Percentiles rank a stretch among this genome's conserved stretches.
Conservation (phyloP, 2,329 filamentous ascomycete species). For the Grosmannia huntii region DNA sequence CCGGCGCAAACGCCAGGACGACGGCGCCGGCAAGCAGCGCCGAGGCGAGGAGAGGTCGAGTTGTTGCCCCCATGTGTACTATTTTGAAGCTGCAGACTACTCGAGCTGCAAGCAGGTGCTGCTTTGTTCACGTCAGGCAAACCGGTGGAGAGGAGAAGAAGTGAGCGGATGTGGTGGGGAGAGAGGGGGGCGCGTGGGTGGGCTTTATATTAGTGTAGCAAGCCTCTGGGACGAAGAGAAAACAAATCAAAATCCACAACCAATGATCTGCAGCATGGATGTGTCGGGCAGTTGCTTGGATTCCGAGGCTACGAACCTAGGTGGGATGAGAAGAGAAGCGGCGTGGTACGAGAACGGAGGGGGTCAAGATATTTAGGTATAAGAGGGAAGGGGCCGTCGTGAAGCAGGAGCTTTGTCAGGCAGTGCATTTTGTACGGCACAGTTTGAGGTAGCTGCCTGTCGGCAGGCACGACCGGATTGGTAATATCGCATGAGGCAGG, state of each 20-base stretch:
- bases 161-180: not conserved
- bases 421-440: not conserved
- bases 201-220: not conserved
- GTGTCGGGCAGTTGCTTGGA: not conserved
- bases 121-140: not conserved
- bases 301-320: not conserved
- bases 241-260: not conserved
- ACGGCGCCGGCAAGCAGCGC: conserved; percentile 12
- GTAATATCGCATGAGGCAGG: not conserved
- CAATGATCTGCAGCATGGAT: not conserved
- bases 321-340: not conserved
- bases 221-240: not conserved
- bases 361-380: not conserved
- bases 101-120: not conserved
- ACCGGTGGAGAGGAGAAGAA: not conserved
- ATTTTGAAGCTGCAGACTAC: not conserved
- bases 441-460: not conserved
- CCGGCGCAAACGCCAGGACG: conserved; percentile 16
- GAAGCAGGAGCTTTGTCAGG: not conserved
- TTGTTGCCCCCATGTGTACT: conserved; percentile 7
- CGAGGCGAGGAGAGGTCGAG: conserved; percentile 3
- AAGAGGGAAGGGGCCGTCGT: not conserved
- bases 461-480: not conserved
- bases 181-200: not conserved
- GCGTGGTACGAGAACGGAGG: not conserved